Conservation (phyloP, 2,329 filamentous ascomycete genomes). For the Emmonsiellopsis sp. region DNA sequence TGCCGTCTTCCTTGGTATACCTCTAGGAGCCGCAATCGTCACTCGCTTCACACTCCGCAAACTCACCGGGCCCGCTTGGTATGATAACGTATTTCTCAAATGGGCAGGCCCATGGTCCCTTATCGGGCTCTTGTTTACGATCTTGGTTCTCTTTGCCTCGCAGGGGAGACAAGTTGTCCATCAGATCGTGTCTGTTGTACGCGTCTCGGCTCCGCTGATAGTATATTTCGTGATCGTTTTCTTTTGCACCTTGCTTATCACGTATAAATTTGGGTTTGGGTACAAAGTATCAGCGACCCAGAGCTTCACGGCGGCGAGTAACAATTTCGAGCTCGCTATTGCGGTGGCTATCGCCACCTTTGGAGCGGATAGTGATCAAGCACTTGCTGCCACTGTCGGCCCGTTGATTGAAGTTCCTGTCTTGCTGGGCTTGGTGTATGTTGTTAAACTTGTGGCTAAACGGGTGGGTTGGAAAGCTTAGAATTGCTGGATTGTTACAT, state of each 20-base stretch:
- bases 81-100: constrained; percentile 60
- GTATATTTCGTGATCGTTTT: constrained; percentile 76
- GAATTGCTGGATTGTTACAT: background rate
- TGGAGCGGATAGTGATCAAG: constrained; percentile 67
- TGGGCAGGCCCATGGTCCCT: constrained; percentile 65
- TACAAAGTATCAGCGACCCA: constrained; percentile 65
- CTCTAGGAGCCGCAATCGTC: constrained; percentile 67
- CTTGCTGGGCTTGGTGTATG: constrained; percentile 65
- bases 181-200: constrained; percentile 72
- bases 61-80: constrained; percentile 49
- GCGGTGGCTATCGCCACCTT: constrained; percentile 77
- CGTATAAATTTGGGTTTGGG: constrained; percentile 59
- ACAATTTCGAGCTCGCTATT: constrained; percentile 89
- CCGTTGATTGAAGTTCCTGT: constrained; percentile 83
- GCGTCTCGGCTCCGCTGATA: constrained; percentile 70
- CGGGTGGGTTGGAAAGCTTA: constrained; percentile 20
- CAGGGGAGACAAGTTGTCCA: constrained; percentile 69
- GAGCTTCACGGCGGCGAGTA: constrained; percentile 82
- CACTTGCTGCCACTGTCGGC: constrained; percentile 71
- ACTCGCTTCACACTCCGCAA: constrained; percentile 56
- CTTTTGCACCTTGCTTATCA: constrained; percentile 53
- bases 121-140: constrained; percentile 77
- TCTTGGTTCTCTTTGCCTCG: constrained; percentile 74
- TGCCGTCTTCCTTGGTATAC: constrained; percentile 76
- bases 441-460: constrained; percentile 45